Percentiles rank a stretch among this genome's conserved stretches.
Conservation (phyloP, 2,329 filamentous ascomycete species). For the Cladosporium sp. region DNA sequence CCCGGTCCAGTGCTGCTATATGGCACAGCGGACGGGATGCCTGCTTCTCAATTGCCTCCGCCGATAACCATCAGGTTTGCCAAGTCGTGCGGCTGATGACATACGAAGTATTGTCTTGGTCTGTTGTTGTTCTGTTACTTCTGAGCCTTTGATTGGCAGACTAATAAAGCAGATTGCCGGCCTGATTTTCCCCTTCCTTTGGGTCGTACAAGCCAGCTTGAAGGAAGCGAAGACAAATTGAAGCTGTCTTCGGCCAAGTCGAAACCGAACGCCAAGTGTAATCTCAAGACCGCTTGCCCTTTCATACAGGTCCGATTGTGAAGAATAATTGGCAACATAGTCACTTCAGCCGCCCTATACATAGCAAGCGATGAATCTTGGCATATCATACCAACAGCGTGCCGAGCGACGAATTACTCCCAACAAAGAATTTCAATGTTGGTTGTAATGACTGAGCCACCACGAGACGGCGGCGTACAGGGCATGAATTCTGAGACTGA, state of each 20-base stretch:
- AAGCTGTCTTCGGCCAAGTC: slow-evolving; percentile 7
- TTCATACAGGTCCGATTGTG: background rate
- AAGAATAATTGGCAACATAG: background rate
- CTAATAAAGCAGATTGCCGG: background rate
- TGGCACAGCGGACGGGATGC: background rate
- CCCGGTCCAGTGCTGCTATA: too few species aligned
- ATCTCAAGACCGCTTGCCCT: background rate
- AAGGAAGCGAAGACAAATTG: background rate
- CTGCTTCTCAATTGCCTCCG: background rate
- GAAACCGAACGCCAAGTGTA: background rate
- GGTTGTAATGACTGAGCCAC: background rate
- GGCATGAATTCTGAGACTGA: background rate
- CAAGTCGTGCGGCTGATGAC: background rate
- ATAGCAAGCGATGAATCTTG: slow-evolving; percentile 8
- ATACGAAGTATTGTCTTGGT: slow-evolving; percentile 1
- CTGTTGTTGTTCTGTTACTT: slow-evolving; percentile 2
- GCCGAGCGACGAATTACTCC: background rate
- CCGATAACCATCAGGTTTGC: background rate
- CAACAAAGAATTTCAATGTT: background rate
- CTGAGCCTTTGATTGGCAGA: background rate
- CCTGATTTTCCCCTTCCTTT: background rate
- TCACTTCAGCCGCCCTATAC: background rate
- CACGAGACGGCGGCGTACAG: background rate
- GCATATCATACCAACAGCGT: slow-evolving; percentile 8
- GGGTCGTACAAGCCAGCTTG: background rate